Conservation (phyloP, 2,329 filamentous ascomycete genomes). For the Acephala macrosclerotiorum region DNA sequence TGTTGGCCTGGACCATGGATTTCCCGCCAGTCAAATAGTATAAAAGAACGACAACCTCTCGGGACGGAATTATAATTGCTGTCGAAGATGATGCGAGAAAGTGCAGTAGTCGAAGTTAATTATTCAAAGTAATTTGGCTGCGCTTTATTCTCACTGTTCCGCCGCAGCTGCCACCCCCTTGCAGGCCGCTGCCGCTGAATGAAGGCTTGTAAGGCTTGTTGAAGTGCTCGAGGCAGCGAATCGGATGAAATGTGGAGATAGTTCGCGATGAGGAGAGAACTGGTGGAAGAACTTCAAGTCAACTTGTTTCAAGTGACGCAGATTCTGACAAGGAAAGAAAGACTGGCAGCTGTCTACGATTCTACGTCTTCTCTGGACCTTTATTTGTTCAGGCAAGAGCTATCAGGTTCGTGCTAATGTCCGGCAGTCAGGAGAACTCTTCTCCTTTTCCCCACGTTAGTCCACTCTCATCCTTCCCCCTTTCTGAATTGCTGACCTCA, state of each 20-base stretch:
- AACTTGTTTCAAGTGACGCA: conserved; percentile 1
- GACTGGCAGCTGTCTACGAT: neutral
- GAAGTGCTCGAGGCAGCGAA: conserved; percentile 1
- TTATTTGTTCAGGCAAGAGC: conserved; percentile 1
- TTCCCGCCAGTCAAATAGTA: neutral
- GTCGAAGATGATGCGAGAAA: neutral
- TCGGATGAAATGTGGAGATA: conserved; percentile 17
- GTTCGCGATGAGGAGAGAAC: conserved; percentile 7
- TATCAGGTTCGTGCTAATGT: neutral
- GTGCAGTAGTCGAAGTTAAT: neutral
- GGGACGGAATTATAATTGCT: neutral
- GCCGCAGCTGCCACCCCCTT: neutral
- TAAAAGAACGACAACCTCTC: conserved; percentile 1
- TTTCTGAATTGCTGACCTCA: conserved; percentile 3
- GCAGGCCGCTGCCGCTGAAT: conserved; percentile 5
- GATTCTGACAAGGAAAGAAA: neutral
- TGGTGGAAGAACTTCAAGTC: neutral
- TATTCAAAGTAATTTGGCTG: neutral
- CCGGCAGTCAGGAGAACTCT: neutral
- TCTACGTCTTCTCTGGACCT: neutral
- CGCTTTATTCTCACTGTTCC: neutral
- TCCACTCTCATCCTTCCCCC: neutral
- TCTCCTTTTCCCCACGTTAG: conserved; percentile 2
- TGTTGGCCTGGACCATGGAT: neutral
- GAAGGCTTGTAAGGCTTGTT: neutral